These are phyloP conservation scores for Solanum virginianum DNA, from an alignment of 257 asterid genomes.

Conservation along the genomic window DNA sequence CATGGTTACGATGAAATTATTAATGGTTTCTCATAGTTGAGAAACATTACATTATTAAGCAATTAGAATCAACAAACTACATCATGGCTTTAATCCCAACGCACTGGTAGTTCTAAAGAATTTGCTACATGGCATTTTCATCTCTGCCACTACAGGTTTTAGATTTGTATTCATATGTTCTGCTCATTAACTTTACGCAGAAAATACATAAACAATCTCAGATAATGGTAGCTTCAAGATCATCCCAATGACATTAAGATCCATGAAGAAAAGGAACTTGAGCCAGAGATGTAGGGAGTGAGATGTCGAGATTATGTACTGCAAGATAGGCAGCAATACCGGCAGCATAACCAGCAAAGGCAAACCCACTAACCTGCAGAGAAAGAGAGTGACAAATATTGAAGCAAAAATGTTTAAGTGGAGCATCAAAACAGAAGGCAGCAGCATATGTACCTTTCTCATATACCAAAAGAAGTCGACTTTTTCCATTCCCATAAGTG, in stretches of 20 bases:
- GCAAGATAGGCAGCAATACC: slow-evolving; percentile 90
- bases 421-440: not conserved
- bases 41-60: not conserved
- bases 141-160: not conserved
- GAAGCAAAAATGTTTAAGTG: not conserved
- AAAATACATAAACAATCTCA: not conserved
- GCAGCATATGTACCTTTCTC: slow-evolving; percentile 38
- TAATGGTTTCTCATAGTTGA: not conserved
- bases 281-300: slow-evolving; percentile 70
- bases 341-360: slow-evolving; percentile 95
- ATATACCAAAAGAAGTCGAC: slow-evolving; percentile 95
- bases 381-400: not conserved
- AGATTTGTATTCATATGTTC: not conserved
- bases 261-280: slow-evolving; percentile 64
- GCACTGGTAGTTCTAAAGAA: not conserved
- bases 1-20: not conserved
- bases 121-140: not conserved
- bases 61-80: not conserved
- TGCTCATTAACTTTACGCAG: not conserved
- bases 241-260: slow-evolving; percentile 14
- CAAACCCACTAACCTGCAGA: slow-evolving; percentile 93
- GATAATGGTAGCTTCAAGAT: not conserved
- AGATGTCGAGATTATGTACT: slow-evolving; percentile 42
- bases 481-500: slow-evolving; percentile 97
- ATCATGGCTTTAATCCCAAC: not conserved